phyloP scores from a whole-genome alignment of 768 basidiomycete genomes.

The Kwoniella mangroviensis region DNA sequence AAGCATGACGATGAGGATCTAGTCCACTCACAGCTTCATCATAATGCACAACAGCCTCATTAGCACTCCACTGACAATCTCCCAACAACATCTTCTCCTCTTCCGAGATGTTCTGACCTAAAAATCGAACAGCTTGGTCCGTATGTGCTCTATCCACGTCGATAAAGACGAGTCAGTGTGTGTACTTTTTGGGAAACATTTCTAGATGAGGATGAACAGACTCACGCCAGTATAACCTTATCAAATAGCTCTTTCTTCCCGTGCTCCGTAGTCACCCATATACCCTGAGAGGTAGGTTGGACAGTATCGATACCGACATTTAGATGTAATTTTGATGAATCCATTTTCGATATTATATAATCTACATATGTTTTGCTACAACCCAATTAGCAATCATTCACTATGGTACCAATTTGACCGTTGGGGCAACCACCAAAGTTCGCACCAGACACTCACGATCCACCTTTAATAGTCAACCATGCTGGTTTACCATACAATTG shows the following conservation, averaged over 20 bases:
- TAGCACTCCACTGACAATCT: constrained; percentile 18
- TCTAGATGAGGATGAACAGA: background rate
- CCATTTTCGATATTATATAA: constrained; percentile 6
- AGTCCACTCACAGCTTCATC: constrained; percentile 16
- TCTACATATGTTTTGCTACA: constrained; percentile 21
- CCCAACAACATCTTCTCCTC: constrained; percentile 13
- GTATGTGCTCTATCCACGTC: constrained; percentile 8
- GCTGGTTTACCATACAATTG: constrained; percentile 20
- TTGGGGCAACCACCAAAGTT: no score
- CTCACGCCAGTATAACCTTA: constrained; percentile 18
- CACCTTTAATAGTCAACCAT: constrained; percentile 22
- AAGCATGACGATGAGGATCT: background rate
- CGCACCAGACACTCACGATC: constrained; percentile 18
- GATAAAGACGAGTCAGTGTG: background rate
- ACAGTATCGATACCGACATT: constrained; percentile 1
- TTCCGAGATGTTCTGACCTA: constrained; percentile 6
- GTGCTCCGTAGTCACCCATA: background rate
- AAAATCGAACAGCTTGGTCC: constrained; percentile 14
- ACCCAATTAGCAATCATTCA: background rate
- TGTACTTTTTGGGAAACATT: background rate
- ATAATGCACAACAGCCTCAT: constrained; percentile 20
- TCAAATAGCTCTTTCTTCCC: constrained; percentile 7
- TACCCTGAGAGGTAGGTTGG: background rate
- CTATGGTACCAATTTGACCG: no score
- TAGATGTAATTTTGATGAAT: constrained; percentile 6